These are phyloP conservation scores for Simplicillium sp. DNA, from an alignment of 2,329 filamentous ascomycete species.

Conservation along the genomic window DNA sequence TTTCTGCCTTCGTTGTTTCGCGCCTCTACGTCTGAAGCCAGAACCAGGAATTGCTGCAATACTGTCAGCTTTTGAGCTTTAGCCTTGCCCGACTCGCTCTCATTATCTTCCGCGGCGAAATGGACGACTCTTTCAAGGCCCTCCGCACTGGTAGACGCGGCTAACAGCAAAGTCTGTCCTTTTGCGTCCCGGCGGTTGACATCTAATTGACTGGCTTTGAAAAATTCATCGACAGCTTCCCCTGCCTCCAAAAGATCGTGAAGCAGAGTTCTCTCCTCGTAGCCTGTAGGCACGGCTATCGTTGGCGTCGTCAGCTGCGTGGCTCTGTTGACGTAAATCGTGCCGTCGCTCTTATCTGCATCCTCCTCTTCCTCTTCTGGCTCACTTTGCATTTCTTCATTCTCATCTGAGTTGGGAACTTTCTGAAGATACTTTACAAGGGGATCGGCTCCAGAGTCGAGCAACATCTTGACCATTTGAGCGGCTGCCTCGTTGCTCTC, in stretches of 20 bases:
- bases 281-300: too few relatives aligned
- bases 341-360: too few relatives aligned
- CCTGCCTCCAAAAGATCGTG: conserved; percentile 2
- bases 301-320: too few relatives aligned
- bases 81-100: neutral
- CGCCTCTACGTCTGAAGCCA: conserved; percentile 1
- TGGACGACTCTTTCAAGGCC: neutral
- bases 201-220: neutral
- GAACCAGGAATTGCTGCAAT: neutral
- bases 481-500: too few relatives aligned
- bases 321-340: too few relatives aligned
- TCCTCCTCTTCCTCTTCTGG: too few relatives aligned
- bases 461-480: too few relatives aligned
- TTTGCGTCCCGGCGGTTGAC: neutral
- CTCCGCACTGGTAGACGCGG: neutral
- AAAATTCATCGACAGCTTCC: neutral
- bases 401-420: too few relatives aligned
- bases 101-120: neutral
- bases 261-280: neutral
- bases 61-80: neutral
- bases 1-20: neutral
- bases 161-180: conserved; percentile 2
- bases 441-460: too few relatives aligned
- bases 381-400: too few relatives aligned
- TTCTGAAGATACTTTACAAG: too few relatives aligned